These are phyloP conservation scores for Fusarium liriodendri DNA, from an alignment of 2,329 filamentous ascomycete species.

Conservation along the genomic window DNA sequence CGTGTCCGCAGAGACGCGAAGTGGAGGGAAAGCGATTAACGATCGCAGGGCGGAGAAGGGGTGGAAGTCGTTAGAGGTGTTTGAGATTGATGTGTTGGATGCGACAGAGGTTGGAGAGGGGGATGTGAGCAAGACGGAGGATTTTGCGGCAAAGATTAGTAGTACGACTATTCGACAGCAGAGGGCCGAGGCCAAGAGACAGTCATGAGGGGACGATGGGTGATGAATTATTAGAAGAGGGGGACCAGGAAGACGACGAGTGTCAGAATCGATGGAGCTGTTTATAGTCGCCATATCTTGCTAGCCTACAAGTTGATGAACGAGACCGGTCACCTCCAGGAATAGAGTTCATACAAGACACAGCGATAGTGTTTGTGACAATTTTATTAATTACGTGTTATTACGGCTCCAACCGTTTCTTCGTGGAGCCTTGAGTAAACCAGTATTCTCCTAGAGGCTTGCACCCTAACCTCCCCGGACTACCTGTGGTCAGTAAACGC, in stretches of 20 bases:
- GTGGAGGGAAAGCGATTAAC: constrained; percentile 88
- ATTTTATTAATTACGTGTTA: neutral
- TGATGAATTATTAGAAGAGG: neutral
- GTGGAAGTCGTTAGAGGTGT: constrained; percentile 81
- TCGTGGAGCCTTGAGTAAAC: neutral
- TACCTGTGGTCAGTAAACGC: too few species aligned
- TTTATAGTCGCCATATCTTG: neutral
- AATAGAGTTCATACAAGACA: neutral
- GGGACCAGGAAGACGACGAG: too few species aligned
- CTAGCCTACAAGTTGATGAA: neutral
- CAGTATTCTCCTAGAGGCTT: neutral
- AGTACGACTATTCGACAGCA: constrained; percentile 82
- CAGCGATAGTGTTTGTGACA: neutral
- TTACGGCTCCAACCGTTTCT: neutral
- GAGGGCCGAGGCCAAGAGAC: constrained; percentile 50
- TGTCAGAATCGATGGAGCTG: too few species aligned
- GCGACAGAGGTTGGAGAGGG: constrained; percentile 54
- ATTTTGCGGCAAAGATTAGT: constrained; percentile 88
- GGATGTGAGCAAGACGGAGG: constrained; percentile 57
- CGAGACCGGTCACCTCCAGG: neutral
- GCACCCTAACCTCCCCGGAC: neutral
- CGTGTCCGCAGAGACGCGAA: constrained; percentile 87
- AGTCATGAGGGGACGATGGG: neutral
- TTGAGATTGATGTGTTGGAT: constrained; percentile 90
- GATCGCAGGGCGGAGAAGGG: constrained; percentile 80